These are phyloP conservation scores for Fraxinus xanthoxyloides DNA, from an alignment of 305 asterid species.

Conservation along the genomic window DNA sequence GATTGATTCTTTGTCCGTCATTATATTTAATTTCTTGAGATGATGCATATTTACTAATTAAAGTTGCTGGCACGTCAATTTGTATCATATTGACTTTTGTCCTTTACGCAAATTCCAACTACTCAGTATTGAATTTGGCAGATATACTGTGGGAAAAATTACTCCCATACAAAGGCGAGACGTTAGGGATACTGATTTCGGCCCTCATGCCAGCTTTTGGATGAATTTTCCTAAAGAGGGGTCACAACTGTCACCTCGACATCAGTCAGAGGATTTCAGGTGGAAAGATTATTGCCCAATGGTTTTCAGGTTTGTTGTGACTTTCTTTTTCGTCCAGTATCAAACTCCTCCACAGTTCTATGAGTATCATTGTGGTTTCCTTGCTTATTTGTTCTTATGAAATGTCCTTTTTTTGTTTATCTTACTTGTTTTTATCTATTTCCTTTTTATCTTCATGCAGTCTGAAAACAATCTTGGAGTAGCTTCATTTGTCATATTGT, in stretches of 20 bases:
- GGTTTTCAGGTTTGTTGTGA: slow-evolving; percentile 85
- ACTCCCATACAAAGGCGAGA: slow-evolving; percentile 95
- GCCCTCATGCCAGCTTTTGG: slow-evolving; percentile 89
- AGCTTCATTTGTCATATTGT: slow-evolving; percentile 7
- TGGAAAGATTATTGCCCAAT: slow-evolving; percentile 99
- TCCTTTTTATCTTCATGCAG: not conserved
- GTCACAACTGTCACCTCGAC: slow-evolving; percentile 86
- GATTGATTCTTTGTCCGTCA: not conserved
- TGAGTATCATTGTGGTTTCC: not conserved
- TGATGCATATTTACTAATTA: slow-evolving; percentile 8
- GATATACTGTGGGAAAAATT: slow-evolving; percentile 96
- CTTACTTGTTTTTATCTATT: not conserved
- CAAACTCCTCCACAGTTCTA: not conserved
- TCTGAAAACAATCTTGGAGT: not conserved
- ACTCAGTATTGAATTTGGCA: slow-evolving; percentile 35
- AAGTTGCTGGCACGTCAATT: not conserved
- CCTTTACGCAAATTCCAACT: slow-evolving; percentile 18
- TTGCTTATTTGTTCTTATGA: not conserved
- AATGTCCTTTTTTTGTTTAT: not conserved
- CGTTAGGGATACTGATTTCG: slow-evolving; percentile 83
- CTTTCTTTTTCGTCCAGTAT: slow-evolving; percentile 5
- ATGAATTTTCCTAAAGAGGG: slow-evolving; percentile 93
- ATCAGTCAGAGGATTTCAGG: slow-evolving; percentile 93
- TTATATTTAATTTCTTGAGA: slow-evolving; percentile 8
- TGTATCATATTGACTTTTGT: slow-evolving; percentile 4